Conservation (phyloP, 2,329 filamentous ascomycete genomes). For the Cladosporium phlei region DNA sequence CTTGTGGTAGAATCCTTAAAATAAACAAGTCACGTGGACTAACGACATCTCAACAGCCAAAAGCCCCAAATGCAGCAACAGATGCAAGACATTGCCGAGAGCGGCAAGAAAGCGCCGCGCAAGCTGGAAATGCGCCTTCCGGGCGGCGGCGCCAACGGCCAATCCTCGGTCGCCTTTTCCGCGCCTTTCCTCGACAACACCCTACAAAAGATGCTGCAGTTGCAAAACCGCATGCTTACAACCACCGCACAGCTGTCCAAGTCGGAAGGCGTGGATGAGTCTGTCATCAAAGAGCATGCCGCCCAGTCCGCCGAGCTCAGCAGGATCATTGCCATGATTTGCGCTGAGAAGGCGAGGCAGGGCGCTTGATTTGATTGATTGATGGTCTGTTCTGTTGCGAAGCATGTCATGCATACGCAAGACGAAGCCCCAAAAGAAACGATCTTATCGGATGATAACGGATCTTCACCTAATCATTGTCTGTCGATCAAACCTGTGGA, state of each 20-base stretch:
- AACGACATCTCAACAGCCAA: conserved; percentile 19
- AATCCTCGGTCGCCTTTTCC: conserved; percentile 43
- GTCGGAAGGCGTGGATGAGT: conserved; percentile 42
- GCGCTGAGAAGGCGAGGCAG: conserved; percentile 49
- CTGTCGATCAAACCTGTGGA: neutral
- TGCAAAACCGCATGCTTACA: conserved; percentile 48
- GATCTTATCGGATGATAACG: neutral
- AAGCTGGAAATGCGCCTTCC: conserved; percentile 49
- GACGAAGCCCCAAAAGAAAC: neutral
- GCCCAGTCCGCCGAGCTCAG: conserved; percentile 46
- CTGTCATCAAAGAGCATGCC: conserved; percentile 47
- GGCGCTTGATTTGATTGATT: conserved; percentile 29
- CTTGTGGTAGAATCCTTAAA: too few species aligned
- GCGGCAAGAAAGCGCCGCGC: conserved; percentile 40
- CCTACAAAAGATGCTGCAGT: conserved; percentile 45
- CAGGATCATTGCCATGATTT: conserved; percentile 48
- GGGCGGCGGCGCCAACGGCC: conserved; percentile 25
- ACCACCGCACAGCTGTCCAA: conserved; percentile 44
- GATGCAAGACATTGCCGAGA: conserved; percentile 19
- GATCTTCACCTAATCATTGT: neutral
- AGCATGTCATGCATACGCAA: neutral
- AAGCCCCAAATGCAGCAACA: conserved; percentile 23
- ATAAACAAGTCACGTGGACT: neutral
- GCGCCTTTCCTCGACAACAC: conserved; percentile 51
- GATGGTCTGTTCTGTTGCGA: too few species aligned